Evolutionary conservation across 768 basidiomycete species (phyloP).

Genomic region (Gloeopeniophorella convolvens): DNA sequence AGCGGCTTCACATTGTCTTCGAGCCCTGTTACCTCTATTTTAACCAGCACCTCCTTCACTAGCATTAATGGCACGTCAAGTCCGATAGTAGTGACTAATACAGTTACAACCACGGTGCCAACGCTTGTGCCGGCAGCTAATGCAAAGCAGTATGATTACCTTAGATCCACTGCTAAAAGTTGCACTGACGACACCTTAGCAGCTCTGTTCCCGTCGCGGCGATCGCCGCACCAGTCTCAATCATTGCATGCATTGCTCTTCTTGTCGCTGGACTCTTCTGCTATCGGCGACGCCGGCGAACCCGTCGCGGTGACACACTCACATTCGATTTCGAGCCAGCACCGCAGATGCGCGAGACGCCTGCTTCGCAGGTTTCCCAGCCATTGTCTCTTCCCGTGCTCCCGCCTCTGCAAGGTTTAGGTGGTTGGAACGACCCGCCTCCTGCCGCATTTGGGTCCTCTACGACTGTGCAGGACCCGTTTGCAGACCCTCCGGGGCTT

Average conservation of each 20-base stretch:
- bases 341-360: neutral
- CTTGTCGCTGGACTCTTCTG: neutral
- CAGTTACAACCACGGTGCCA: too few species aligned
- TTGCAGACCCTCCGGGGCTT: neutral
- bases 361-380: neutral
- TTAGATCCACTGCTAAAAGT: neutral
- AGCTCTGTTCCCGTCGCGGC: conserved; percentile 5
- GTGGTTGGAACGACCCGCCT: neutral
- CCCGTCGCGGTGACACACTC: neutral
- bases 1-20: too few species aligned
- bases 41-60: too few species aligned
- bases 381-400: neutral
- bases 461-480: neutral
- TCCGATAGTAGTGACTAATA: too few species aligned
- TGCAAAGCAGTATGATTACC: neutral
- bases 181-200: neutral
- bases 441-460: neutral
- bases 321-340: neutral
- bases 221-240: neutral
- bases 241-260: neutral
- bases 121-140: neutral
- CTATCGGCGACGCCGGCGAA: neutral
- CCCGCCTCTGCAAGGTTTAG: neutral
- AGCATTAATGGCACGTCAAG: too few species aligned
- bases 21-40: too few species aligned